Conservation (phyloP, 164 flowering plant genomes). For the Aristolochia californica region DNA sequence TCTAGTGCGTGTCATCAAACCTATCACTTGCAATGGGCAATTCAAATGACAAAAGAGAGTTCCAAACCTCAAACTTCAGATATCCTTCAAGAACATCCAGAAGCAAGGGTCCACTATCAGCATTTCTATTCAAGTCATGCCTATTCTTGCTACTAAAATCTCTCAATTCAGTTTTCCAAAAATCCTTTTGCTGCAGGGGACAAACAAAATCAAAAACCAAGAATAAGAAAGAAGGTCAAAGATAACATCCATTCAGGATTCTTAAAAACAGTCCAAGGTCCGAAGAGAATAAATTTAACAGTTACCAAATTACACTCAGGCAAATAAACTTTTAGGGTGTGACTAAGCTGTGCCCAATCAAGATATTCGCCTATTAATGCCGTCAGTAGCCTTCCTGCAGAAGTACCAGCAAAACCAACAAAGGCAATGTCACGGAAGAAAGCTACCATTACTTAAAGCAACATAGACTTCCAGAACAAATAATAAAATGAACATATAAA, state of each 20-base stretch:
- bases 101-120: slow-evolving; percentile 83
- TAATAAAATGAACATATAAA: too few relatives aligned
- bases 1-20: too few relatives aligned
- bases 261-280: neutral
- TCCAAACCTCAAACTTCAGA: slow-evolving; percentile 79
- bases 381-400: slow-evolving; percentile 84
- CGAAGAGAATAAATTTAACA: neutral
- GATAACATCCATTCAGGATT: too few relatives aligned
- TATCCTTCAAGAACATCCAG: slow-evolving; percentile 96
- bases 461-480: too few relatives aligned
- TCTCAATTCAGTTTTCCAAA: slow-evolving; percentile 90
- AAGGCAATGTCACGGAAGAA: neutral
- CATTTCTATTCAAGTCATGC: slow-evolving; percentile 75
- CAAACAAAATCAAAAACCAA: neutral
- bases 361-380: slow-evolving; percentile 90
- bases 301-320: slow-evolving; percentile 98
- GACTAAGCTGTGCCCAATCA: slow-evolving; percentile 96
- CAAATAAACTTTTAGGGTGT: slow-evolving; percentile 85
- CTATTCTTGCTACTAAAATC: slow-evolving; percentile 79
- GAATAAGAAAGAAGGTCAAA: too few relatives aligned
- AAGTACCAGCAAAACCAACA: slow-evolving; percentile 9
- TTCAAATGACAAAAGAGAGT: neutral
- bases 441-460: too few relatives aligned
- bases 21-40: too few relatives aligned
- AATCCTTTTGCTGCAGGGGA: slow-evolving; percentile 77